Evolutionary conservation across 306 rosid species (phyloP).

Genomic region (Castanospermum australe): DNA sequence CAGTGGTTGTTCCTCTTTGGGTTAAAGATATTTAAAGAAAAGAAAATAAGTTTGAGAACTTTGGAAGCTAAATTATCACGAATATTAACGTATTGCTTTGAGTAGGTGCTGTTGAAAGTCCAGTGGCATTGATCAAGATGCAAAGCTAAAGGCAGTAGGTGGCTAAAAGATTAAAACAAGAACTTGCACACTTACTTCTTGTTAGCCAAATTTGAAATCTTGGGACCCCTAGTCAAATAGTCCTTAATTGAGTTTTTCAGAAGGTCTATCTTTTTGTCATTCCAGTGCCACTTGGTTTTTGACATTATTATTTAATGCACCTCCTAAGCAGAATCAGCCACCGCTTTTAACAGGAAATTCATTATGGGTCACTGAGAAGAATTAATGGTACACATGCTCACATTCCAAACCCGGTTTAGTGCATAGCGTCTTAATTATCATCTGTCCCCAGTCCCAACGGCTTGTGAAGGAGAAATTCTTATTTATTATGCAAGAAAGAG

Average conservation of each 20-base stretch:
- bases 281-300: neutral
- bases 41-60: slow-evolving; percentile 10
- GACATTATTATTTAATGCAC: slow-evolving; percentile 5
- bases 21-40: slow-evolving; percentile 22
- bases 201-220: slow-evolving; percentile 25
- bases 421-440: neutral
- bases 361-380: slow-evolving; percentile 19
- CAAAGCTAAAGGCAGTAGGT: slow-evolving; percentile 47
- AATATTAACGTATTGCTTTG: slow-evolving; percentile 39
- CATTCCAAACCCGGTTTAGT: slow-evolving; percentile 8
- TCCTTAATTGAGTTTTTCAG: neutral
- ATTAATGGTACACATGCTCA: slow-evolving; percentile 25
- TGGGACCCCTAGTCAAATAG: slow-evolving; percentile 24
- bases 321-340: slow-evolving; percentile 20
- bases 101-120: slow-evolving; percentile 56
- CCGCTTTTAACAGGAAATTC: slow-evolving; percentile 19
- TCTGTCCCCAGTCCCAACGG: neutral
- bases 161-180: slow-evolving; percentile 18
- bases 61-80: slow-evolving; percentile 31
- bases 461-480: slow-evolving; percentile 13
- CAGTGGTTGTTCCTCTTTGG: slow-evolving; percentile 10
- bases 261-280: neutral
- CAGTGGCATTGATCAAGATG: slow-evolving; percentile 53
- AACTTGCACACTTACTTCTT: neutral
- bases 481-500: slow-evolving; percentile 7